Conservation (phyloP, 2,329 filamentous ascomycete genomes). For the Colletotrichum neosansevieriae region DNA sequence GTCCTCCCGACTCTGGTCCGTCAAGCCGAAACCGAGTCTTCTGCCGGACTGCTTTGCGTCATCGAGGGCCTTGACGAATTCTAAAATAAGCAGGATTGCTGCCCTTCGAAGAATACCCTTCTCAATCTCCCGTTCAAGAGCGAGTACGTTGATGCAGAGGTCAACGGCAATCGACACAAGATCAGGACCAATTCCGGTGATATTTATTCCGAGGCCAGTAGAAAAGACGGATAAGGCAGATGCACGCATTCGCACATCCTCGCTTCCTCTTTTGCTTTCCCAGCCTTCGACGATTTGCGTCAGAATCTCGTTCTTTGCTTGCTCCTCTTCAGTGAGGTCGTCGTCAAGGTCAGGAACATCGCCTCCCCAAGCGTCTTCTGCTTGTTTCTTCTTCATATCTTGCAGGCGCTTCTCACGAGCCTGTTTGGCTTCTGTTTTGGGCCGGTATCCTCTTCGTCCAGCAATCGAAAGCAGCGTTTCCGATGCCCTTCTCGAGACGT, state of each 20-base stretch:
- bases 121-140: constrained; percentile 70
- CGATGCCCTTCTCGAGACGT: constrained; percentile 63
- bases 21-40: constrained; percentile 66
- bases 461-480: constrained; percentile 73
- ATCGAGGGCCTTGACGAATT: constrained; percentile 71
- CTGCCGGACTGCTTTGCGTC: constrained; percentile 59
- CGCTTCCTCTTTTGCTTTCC: constrained; percentile 41
- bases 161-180: constrained; percentile 70
- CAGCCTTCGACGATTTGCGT: constrained; percentile 41
- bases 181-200: constrained; percentile 65
- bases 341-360: constrained; percentile 63
- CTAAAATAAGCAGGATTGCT: constrained; percentile 73
- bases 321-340: constrained; percentile 57
- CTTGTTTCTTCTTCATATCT: constrained; percentile 62
- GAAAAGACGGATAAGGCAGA: constrained; percentile 77
- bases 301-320: constrained; percentile 62
- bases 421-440: constrained; percentile 70
- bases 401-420: constrained; percentile 61
- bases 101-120: constrained; percentile 75
- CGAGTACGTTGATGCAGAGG: constrained; percentile 71
- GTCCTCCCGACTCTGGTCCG: constrained; percentile 68
- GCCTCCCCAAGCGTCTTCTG: constrained; percentile 67
- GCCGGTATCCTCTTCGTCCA: constrained; percentile 71
- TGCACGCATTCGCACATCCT: constrained; percentile 70
- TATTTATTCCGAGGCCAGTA: constrained; percentile 69